Evolutionary conservation across 345 rosid species (phyloP).

Genomic region (Gossypium thurberi): DNA sequence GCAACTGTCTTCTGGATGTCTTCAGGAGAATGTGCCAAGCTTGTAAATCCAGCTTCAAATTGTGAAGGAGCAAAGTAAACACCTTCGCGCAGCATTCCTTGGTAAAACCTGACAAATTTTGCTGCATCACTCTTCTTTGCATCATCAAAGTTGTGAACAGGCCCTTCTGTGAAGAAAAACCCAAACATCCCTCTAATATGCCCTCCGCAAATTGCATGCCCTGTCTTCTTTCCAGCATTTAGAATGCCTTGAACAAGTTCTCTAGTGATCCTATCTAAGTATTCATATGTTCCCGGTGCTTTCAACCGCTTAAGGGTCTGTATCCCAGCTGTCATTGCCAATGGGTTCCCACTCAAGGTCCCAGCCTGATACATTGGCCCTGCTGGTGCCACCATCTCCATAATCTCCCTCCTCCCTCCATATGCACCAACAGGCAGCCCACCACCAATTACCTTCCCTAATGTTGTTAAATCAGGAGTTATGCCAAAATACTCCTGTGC

Average conservation of each 20-base stretch:
- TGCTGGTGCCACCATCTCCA: constrained; percentile 98
- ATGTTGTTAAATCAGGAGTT: constrained; percentile 76
- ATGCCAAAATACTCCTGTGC: constrained; percentile 81
- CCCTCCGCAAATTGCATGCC: constrained; percentile 88
- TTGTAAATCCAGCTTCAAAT: constrained; percentile 90
- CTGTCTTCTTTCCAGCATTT: constrained; percentile 74
- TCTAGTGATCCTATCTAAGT: constrained; percentile 62
- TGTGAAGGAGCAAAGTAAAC: constrained; percentile 94
- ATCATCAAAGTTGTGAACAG: constrained; percentile 66
- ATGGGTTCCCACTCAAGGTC: constrained; percentile 88
- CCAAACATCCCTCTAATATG: constrained; percentile 86
- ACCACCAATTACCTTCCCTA: constrained; percentile 89
- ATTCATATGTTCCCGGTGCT: constrained; percentile 70
- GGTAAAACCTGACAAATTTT: constrained; percentile 69
- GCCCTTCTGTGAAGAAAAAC: constrained; percentile 89
- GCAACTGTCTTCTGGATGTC: constrained; percentile 69
- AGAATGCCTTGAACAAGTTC: constrained; percentile 63
- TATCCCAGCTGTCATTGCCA: constrained; percentile 94
- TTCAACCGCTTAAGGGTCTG: constrained; percentile 66
- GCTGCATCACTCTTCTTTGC: constrained; percentile 77
- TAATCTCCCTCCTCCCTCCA: constrained; percentile 85
- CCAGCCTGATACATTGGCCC: constrained; percentile 99
- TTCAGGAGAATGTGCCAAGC: constrained; percentile 75
- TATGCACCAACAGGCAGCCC: constrained; percentile 96
- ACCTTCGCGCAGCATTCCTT: constrained; percentile 89